Evolutionary conservation across 805 yeast species (phyloP).

Genomic region (Komagataella phaffii): DNA sequence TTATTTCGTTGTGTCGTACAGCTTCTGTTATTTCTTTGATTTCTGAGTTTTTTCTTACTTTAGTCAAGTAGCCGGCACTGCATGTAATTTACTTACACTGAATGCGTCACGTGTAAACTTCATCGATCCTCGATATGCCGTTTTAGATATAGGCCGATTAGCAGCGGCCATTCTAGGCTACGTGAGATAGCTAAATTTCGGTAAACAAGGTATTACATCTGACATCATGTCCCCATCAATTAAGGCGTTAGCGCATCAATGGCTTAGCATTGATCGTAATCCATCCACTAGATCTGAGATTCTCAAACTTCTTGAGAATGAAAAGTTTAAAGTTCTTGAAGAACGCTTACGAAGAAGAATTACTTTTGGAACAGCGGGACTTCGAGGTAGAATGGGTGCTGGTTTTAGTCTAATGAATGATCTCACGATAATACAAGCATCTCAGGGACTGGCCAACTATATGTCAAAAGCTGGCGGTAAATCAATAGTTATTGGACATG

Average conservation of each 20-base stretch:
- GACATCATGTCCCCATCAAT: background rate
- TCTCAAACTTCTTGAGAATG: constrained; percentile 20
- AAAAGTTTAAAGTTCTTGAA: constrained; percentile 31
- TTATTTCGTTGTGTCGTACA: too few relatives aligned
- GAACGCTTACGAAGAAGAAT: constrained; percentile 45
- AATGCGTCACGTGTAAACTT: background rate
- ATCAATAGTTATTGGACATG: constrained; percentile 75
- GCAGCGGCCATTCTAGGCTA: background rate
- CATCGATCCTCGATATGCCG: background rate
- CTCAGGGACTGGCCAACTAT: constrained; percentile 65
- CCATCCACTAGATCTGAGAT: constrained; percentile 42
- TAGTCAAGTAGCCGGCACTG: too few relatives aligned
- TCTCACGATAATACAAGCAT: constrained; percentile 79
- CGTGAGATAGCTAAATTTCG: background rate
- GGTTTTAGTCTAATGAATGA: constrained; percentile 86
- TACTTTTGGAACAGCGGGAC: constrained; percentile 88
- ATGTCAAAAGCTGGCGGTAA: constrained; percentile 16
- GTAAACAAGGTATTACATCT: background rate
- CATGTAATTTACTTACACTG: background rate
- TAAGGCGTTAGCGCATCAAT: background rate
- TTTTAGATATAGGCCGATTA: background rate
- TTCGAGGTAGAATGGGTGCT: constrained; percentile 79
- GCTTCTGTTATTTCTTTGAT: too few relatives aligned
- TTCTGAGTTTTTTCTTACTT: too few relatives aligned
- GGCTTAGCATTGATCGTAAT: constrained; percentile 4